Conservation (phyloP, 2,329 filamentous ascomycete genomes). For the Chaetomiaceae sp. region DNA sequence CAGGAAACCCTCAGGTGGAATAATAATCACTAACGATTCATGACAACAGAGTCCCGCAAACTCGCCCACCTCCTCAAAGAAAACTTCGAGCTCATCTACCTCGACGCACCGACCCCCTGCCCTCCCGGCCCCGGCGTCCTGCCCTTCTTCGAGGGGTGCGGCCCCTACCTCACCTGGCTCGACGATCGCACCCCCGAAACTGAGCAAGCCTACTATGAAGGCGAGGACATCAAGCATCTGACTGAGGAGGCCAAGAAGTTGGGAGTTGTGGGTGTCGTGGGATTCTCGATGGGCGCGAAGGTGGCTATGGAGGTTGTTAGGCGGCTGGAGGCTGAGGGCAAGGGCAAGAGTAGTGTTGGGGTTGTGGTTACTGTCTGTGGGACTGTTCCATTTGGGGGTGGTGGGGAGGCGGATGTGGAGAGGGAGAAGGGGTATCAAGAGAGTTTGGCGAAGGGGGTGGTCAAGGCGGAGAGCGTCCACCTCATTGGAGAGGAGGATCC, state of each 20-base stretch:
- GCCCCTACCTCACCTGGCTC: conserved; percentile 35
- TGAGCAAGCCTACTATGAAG: conserved; percentile 8
- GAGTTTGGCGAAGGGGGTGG: conserved; percentile 7
- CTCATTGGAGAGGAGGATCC: conserved; percentile 22
- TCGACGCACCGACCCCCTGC: conserved; percentile 30
- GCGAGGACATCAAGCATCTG: not conserved
- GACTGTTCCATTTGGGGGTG: conserved; percentile 18
- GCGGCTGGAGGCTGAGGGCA: conserved; percentile 6
- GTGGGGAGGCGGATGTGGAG: not conserved
- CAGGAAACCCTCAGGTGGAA: too few relatives aligned
- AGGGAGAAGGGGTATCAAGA: not conserved
- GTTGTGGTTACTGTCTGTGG: conserved; percentile 20
- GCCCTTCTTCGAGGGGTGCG: conserved; percentile 33
- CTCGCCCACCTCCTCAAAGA: conserved; percentile 30
- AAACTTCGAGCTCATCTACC: conserved; percentile 36
- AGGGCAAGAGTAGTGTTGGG: not conserved
- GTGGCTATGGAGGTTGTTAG: conserved; percentile 18
- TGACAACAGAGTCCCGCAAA: conserved; percentile 28
- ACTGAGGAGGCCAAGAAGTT: conserved; percentile 19
- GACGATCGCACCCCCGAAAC: conserved; percentile 17
- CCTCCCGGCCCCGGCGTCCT: conserved; percentile 34
- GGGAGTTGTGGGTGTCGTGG: conserved; percentile 32
- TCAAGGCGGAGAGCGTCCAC: conserved; percentile 16
- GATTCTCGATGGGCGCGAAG: conserved; percentile 34
- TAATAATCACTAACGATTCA: too few relatives aligned